Conservation (phyloP, 495 filamentous ascomycete species). For the Daldinia concentrica region DNA sequence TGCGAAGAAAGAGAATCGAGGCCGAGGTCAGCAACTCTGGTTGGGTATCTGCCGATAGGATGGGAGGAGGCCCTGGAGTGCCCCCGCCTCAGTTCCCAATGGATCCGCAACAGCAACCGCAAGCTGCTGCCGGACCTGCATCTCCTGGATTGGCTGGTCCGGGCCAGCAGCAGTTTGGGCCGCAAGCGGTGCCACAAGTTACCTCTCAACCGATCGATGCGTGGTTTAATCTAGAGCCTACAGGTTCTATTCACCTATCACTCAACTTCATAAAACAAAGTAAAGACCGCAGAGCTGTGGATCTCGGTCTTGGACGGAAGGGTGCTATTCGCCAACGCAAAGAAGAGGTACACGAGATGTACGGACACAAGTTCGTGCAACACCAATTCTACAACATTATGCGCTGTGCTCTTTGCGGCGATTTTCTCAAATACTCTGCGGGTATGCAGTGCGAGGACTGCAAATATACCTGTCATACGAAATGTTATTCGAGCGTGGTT, state of each 20-base stretch:
- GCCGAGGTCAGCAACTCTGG: constrained; percentile 88
- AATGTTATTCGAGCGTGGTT: constrained; percentile 96
- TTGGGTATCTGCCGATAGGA: constrained; percentile 96
- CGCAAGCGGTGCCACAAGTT: constrained; percentile 49
- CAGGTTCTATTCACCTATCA: constrained; percentile 78
- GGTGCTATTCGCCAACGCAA: constrained; percentile 96
- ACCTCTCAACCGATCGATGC: constrained; percentile 82
- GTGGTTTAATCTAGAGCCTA: constrained; percentile 97
- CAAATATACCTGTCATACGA: constrained; percentile 98
- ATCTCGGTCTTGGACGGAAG: constrained; percentile 90
- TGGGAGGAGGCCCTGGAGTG: constrained; percentile 61
- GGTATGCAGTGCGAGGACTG: constrained; percentile 99
- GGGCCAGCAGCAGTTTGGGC: constrained; percentile 36
- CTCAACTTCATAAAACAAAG: constrained; percentile 83
- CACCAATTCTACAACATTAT: constrained; percentile 99
- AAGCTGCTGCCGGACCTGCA: constrained; percentile 48
- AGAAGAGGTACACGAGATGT: constrained; percentile 97
- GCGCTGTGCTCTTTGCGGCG: constrained; percentile 97
- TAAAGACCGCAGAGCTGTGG: constrained; percentile 70
- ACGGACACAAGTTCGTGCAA: constrained; percentile 96
- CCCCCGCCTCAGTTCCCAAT: constrained; percentile 65
- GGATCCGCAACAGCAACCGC: constrained; percentile 57
- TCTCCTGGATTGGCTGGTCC: constrained; percentile 38
- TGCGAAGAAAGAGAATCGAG: constrained; percentile 97
- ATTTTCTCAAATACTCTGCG: constrained; percentile 97